Conservation (phyloP, 768 basidiomycete genomes). For the Pisolithus orientalis region DNA sequence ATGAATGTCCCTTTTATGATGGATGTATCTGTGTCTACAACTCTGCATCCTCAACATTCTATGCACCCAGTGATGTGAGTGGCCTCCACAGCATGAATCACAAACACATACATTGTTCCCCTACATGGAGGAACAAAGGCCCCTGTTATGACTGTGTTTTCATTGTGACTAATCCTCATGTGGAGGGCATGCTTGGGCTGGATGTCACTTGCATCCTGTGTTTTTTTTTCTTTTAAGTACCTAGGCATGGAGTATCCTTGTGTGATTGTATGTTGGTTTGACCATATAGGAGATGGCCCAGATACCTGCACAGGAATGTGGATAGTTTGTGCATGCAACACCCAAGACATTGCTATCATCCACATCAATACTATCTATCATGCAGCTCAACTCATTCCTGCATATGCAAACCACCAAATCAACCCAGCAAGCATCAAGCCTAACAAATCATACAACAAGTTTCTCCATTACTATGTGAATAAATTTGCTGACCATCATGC, state of each 20-base stretch:
- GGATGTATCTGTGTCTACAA: constrained; percentile 4
- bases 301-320: constrained; percentile 24
- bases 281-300: constrained; percentile 7
- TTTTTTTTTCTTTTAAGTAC: constrained; percentile 22
- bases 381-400: constrained; percentile 10
- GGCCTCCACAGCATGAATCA: constrained; percentile 16
- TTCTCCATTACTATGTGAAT: too few species aligned
- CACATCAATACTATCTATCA: constrained; percentile 25
- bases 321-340: constrained; percentile 10
- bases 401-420: too few species aligned
- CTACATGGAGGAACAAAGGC: constrained; percentile 16
- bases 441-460: too few species aligned
- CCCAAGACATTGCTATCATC: constrained; percentile 12
- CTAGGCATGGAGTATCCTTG: constrained; percentile 11
- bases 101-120: constrained; percentile 19
- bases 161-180: constrained; percentile 5
- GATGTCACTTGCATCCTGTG: constrained; percentile 10
- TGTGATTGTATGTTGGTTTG: constrained; percentile 19
- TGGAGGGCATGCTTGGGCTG: constrained; percentile 13
- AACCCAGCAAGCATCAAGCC: too few species aligned
- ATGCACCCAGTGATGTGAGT: constrained; percentile 6
- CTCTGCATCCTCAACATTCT: constrained; percentile 19
- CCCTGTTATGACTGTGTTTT: too few species aligned
- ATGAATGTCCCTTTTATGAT: neutral
- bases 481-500: too few species aligned